A percentile compares a stretch with the other conserved stretches of the same genome.
Conservation (phyloP, 176 grass and related monocot genomes). For the Poa pratensis region DNA sequence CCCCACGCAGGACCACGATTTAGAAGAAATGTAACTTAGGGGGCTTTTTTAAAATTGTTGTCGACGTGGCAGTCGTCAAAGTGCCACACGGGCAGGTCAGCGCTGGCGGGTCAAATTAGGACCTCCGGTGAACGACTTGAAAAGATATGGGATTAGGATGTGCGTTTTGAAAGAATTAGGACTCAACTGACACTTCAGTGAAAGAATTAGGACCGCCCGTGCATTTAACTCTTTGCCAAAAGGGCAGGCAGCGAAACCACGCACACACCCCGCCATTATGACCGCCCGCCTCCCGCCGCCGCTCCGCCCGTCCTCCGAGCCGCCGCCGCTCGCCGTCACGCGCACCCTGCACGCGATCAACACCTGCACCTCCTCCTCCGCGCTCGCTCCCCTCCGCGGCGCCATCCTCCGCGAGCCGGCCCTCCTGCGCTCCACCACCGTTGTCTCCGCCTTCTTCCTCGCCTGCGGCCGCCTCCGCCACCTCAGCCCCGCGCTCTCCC, state of each 20-base stretch:
- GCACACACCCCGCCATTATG: constrained; percentile 22
- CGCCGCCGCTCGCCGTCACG: constrained; percentile 18
- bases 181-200: too few species aligned
- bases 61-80: too few species aligned
- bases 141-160: too few species aligned
- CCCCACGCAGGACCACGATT: too few species aligned
- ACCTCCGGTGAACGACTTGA: too few species aligned
- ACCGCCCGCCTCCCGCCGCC: constrained; percentile 36
- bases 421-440: constrained; percentile 37
- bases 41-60: too few species aligned
- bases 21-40: too few species aligned
- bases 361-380: constrained; percentile 38
- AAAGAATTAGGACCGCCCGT: too few species aligned
- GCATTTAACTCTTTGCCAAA: too few species aligned
- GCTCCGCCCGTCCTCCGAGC: constrained; percentile 37
- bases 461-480: constrained; percentile 59
- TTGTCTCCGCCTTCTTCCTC: constrained; percentile 63
- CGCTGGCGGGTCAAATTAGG: too few species aligned
- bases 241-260: background rate
- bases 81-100: too few species aligned
- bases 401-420: constrained; percentile 41
- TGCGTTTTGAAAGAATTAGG: too few species aligned
- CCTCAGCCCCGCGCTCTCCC: constrained; percentile 51
- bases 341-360: constrained; percentile 53
- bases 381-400: constrained; percentile 38